phyloP scores from a whole-genome alignment of 352 stramenopile species.

The Phytophthora idaei region DNA sequence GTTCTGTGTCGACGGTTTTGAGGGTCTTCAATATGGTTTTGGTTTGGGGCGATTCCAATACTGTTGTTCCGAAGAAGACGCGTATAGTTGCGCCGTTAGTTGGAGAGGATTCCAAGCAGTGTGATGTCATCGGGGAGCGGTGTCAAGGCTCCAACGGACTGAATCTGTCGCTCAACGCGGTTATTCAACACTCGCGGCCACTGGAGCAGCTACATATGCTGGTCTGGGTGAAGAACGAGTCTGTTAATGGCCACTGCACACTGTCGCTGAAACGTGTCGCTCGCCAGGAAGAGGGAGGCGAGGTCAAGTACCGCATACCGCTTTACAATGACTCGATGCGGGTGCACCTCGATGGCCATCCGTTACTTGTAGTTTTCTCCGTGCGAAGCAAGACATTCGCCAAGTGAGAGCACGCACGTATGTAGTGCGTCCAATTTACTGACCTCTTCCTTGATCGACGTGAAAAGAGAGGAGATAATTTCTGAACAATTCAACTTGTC shows the following conservation, averaged over 20 bases:
- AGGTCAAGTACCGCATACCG: slow-evolving; percentile 78
- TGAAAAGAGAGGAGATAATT: slow-evolving; percentile 36
- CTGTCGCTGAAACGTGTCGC: slow-evolving; percentile 83
- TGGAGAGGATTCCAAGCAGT: slow-evolving; percentile 80
- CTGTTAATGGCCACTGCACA: slow-evolving; percentile 79
- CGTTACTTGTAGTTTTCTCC: slow-evolving; percentile 76
- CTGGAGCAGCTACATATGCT: slow-evolving; percentile 86
- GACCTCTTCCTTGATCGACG: slow-evolving; percentile 22
- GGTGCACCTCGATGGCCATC: slow-evolving; percentile 72
- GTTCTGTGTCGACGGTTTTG: slow-evolving; percentile 70
- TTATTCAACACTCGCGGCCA: slow-evolving; percentile 71
- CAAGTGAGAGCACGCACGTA: slow-evolving; percentile 51
- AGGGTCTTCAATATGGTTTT: slow-evolving; percentile 81
- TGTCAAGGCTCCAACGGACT: slow-evolving; percentile 53
- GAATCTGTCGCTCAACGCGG: slow-evolving; percentile 73
- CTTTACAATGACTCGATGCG: slow-evolving; percentile 85
- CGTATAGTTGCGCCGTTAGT: slow-evolving; percentile 76
- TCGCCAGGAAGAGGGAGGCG: slow-evolving; percentile 62
- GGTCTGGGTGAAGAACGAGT: slow-evolving; percentile 84
- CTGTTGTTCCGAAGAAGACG: slow-evolving; percentile 81
- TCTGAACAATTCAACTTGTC: slow-evolving; percentile 20
- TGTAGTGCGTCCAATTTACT: slow-evolving; percentile 27
- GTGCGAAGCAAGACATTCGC: slow-evolving; percentile 86
- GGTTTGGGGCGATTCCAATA: slow-evolving; percentile 63
- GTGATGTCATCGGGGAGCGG: slow-evolving; percentile 77